phyloP scores from a whole-genome alignment of 495 filamentous ascomycete species.

The Filosporella fistucella region DNA sequence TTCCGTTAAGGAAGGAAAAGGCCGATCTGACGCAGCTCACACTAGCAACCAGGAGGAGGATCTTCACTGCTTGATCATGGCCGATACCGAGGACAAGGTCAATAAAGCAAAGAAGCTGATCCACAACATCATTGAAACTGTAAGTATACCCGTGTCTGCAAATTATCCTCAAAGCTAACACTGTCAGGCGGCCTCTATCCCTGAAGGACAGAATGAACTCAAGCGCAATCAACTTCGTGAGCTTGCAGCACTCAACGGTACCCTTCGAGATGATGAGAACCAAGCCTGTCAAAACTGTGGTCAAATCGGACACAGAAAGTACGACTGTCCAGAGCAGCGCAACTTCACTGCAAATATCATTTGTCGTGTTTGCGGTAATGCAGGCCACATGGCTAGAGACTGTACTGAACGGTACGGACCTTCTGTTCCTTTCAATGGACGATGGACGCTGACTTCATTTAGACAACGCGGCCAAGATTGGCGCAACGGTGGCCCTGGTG shows the following conservation, averaged over 20 bases:
- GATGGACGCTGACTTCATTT: conserved; percentile 31
- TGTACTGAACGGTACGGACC: conserved; percentile 62
- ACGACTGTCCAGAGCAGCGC: conserved; percentile 95
- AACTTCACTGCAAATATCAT: conserved; percentile 99
- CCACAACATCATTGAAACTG: conserved; percentile 96
- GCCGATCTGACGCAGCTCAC: conserved; percentile 95
- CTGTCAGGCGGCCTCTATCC: conserved; percentile 87
- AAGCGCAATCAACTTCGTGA: conserved; percentile 98
- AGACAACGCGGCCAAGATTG: conserved; percentile 78
- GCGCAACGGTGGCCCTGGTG: conserved; percentile 66
- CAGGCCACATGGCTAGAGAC: conserved; percentile 88
- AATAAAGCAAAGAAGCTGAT: conserved; percentile 97
- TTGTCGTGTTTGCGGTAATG: conserved; percentile 95
- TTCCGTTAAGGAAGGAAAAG: conserved; percentile 99
- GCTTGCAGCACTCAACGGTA: conserved; percentile 95
- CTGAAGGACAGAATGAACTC: conserved; percentile 95
- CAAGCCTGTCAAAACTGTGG: conserved; percentile 99
- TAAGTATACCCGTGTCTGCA: conserved; percentile 49
- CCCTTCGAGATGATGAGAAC: conserved; percentile 96
- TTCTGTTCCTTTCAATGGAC: neutral
- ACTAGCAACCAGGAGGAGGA: conserved; percentile 99
- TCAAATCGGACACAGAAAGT: conserved; percentile 98
- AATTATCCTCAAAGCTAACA: conserved; percentile 22
- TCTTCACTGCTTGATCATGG: conserved; percentile 98
- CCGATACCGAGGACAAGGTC: conserved; percentile 96